A percentile compares a stretch with the other conserved stretches of the same genome.
Evolutionary conservation across 2,329 filamentous ascomycete genomes (phyloP).

Genomic region (Botrytis tulipae): DNA sequence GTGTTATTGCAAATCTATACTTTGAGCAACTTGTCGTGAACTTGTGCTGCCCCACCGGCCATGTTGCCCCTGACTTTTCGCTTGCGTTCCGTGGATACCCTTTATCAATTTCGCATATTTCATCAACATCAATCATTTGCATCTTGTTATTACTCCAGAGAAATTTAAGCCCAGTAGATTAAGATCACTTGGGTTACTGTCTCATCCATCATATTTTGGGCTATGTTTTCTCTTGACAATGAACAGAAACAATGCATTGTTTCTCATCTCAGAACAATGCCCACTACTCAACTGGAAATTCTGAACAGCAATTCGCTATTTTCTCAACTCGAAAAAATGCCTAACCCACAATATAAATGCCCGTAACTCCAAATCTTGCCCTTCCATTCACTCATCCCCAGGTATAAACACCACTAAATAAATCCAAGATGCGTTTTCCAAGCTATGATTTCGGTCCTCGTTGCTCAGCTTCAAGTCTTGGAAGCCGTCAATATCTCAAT

Average conservation of each 20-base stretch:
- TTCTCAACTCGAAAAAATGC: not conserved
- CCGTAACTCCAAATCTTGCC: not conserved
- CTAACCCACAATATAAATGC: not conserved
- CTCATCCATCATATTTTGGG: not conserved
- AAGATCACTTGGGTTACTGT: not conserved
- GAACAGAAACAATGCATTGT: not conserved
- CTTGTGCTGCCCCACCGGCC: not conserved
- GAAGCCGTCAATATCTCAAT: not conserved
- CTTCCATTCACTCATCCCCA: not conserved
- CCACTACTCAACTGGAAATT: not conserved
- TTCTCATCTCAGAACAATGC: not conserved
- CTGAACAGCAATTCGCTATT: not conserved
- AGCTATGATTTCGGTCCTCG: too few relatives aligned
- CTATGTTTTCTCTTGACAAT: not conserved
- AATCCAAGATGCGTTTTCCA: not conserved
- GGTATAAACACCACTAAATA: not conserved
- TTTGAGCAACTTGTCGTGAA: not conserved
- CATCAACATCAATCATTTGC: too few relatives aligned
- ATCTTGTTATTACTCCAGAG: accelerated
- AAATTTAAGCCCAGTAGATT: accelerated
- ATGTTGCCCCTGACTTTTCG: not conserved
- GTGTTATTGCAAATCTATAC: not conserved
- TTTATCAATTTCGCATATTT: not conserved
- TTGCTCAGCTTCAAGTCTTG: not conserved
- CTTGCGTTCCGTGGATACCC: not conserved